Conservation (phyloP, 805 yeast species). For the Peterozyma xylosa region DNA sequence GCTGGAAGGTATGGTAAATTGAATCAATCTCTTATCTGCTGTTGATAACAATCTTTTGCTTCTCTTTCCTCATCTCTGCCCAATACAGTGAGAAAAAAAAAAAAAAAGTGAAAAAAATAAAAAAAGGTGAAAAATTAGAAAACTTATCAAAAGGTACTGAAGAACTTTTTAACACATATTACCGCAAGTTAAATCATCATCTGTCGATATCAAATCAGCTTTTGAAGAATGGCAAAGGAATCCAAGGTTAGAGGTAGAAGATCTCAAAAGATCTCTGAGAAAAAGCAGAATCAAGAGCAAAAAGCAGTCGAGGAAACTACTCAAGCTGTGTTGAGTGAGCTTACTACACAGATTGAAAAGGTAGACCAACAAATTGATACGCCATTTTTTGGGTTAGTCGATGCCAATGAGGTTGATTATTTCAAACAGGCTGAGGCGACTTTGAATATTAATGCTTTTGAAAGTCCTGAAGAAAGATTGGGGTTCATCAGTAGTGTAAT, state of each 20-base stretch:
- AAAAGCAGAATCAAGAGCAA: slow-evolving; percentile 10
- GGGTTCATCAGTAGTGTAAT: slow-evolving; percentile 73
- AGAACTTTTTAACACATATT: background rate
- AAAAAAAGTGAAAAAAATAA: too few relatives aligned
- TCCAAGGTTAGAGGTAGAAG: slow-evolving; percentile 27
- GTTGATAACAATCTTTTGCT: too few relatives aligned
- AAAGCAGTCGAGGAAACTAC: slow-evolving; percentile 1
- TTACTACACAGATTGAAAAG: background rate
- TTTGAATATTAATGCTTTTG: slow-evolving; percentile 73
- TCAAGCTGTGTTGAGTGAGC: background rate
- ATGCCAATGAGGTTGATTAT: slow-evolving; percentile 77
- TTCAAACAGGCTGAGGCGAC: slow-evolving; percentile 91
- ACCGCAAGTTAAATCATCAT: background rate
- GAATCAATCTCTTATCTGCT: too few relatives aligned
- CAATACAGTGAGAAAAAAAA: too few relatives aligned
- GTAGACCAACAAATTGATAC: slow-evolving; percentile 10
- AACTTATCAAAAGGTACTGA: background rate
- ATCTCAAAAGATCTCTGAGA: slow-evolving; percentile 7
- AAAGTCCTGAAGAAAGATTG: slow-evolving; percentile 58
- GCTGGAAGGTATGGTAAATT: too few relatives aligned
- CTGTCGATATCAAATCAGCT: background rate
- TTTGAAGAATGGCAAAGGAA: background rate
- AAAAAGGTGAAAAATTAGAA: background rate
- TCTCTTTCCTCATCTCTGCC: too few relatives aligned
- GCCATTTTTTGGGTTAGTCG: slow-evolving; percentile 81